Conservation (phyloP, 176 grass and related monocot genomes). For the Oryza rufipogon region DNA sequence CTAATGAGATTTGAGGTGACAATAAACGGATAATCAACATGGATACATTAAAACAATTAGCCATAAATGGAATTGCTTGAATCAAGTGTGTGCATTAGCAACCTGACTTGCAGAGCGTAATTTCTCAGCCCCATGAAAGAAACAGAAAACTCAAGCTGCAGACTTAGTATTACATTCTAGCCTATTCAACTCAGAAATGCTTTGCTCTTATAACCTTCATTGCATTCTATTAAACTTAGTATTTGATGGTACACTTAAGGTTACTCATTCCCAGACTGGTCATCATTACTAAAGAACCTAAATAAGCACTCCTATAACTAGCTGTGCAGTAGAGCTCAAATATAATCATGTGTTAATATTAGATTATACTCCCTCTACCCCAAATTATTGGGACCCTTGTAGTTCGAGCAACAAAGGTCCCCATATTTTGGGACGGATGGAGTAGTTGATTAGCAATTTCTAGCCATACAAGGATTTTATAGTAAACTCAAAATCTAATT, state of each 20-base stretch:
- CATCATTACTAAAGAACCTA: background rate
- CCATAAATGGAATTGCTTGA: background rate
- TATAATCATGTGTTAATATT: background rate
- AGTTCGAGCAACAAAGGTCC: too few relatives aligned
- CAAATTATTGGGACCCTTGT: too few relatives aligned
- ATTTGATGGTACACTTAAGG: background rate
- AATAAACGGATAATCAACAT: background rate
- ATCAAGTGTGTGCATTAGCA: background rate
- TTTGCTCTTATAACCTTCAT: background rate
- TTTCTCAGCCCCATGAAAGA: too few relatives aligned
- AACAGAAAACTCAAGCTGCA: background rate
- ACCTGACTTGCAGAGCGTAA: background rate
- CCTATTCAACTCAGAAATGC: background rate
- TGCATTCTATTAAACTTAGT: background rate
- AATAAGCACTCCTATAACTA: background rate
- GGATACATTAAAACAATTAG: background rate
- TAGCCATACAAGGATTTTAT: background rate
- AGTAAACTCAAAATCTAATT: background rate
- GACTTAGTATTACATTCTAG: background rate
- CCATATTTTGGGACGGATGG: too few relatives aligned
- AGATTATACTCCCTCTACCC: background rate
- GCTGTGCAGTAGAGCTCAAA: background rate
- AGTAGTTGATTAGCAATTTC: background rate
- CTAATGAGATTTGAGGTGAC: background rate
- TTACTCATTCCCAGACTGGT: background rate